These are phyloP conservation scores for Xanthoconium stramineum DNA, from an alignment of 768 basidiomycete species.

Conservation along the genomic window DNA sequence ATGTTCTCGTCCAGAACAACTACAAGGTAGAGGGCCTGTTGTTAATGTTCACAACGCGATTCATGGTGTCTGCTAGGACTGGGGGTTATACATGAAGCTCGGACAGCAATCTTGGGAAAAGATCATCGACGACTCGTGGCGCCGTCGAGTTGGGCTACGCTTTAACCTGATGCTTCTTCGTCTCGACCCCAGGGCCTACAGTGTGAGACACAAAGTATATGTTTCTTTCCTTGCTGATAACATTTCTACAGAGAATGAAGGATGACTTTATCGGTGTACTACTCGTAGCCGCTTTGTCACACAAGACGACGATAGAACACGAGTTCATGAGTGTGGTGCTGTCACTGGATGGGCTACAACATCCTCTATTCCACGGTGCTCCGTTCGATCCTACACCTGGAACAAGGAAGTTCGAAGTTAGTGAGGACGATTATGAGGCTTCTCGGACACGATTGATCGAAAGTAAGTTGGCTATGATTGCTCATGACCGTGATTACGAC, in stretches of 20 bases:
- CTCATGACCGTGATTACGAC: constrained; percentile 7
- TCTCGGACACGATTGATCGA: constrained; percentile 39
- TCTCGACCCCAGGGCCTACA: constrained; percentile 59
- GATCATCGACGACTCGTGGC: constrained; percentile 48
- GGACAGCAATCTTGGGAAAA: constrained; percentile 54
- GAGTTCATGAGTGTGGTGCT: constrained; percentile 58
- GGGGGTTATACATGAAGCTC: constrained; percentile 54
- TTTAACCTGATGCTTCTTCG: constrained; percentile 57
- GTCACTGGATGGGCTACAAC: constrained; percentile 52
- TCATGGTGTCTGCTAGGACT: constrained; percentile 41
- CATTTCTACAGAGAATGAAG: constrained; percentile 37
- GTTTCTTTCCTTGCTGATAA: not conserved
- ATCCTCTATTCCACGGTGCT: constrained; percentile 46
- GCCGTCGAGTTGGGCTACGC: constrained; percentile 58
- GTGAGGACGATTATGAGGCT: constrained; percentile 27
- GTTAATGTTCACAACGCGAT: not conserved
- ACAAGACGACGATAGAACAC: constrained; percentile 50
- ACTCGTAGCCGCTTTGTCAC: constrained; percentile 49
- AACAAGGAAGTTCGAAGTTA: constrained; percentile 30
- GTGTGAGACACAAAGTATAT: constrained; percentile 36
- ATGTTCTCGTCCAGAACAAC: constrained; percentile 54
- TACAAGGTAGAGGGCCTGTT: constrained; percentile 34
- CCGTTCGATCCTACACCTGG: constrained; percentile 23
- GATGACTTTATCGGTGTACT: constrained; percentile 54
- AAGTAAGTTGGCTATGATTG: constrained; percentile 28